These are phyloP conservation scores for Ustilago sp. DNA, from an alignment of 1,284 basidiomycete species.

Conservation along the genomic window DNA sequence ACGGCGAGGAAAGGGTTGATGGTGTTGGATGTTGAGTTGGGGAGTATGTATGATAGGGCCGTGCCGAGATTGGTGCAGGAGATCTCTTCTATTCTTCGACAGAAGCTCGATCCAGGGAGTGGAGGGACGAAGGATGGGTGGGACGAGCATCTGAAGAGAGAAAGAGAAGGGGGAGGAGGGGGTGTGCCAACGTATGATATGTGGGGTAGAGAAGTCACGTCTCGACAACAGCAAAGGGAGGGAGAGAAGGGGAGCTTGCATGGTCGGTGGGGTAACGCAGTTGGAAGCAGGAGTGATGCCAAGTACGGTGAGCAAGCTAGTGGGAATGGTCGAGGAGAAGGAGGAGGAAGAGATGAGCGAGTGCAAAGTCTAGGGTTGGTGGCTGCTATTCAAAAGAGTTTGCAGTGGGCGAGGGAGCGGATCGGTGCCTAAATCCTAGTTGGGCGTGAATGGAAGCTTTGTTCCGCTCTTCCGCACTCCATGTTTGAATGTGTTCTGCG, in stretches of 20 bases:
- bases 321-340: background rate
- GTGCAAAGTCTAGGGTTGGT: conserved; percentile 21
- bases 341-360: background rate
- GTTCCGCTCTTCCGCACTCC: too few relatives aligned
- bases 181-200: conserved; percentile 28
- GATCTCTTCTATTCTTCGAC: conserved; percentile 7
- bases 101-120: conserved; percentile 3
- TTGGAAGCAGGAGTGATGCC: background rate
- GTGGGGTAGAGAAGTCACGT: conserved; percentile 35
- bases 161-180: background rate
- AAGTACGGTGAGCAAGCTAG: background rate
- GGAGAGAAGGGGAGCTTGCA: conserved; percentile 5
- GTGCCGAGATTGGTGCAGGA: conserved; percentile 19
- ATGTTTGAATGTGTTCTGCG: too few relatives aligned
- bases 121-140: conserved; percentile 7
- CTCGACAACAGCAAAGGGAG: background rate
- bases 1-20: conserved; percentile 55
- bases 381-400: conserved; percentile 36
- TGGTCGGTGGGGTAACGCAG: conserved; percentile 27
- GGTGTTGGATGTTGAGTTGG: conserved; percentile 37
- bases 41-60: conserved; percentile 21
- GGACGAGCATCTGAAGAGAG: conserved; percentile 1
- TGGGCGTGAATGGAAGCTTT: background rate
- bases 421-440: conserved; percentile 20
- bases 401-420: conserved; percentile 38